Conservation (phyloP, 768 basidiomycete species). For the Mrakia gelida region DNA sequence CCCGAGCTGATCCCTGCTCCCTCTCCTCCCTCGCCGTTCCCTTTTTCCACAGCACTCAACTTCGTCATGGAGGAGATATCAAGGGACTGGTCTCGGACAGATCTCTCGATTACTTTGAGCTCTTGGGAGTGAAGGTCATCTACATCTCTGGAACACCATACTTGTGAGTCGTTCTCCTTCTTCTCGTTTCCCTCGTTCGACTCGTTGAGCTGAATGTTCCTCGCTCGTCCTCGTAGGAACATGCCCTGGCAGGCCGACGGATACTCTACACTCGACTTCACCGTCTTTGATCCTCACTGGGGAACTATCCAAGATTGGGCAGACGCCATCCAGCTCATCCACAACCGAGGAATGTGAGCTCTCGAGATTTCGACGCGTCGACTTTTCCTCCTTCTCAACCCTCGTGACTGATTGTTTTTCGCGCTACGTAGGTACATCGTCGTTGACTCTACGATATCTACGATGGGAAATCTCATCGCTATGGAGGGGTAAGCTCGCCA, state of each 20-base stretch:
- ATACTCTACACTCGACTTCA: constrained; percentile 89
- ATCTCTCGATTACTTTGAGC: constrained; percentile 74
- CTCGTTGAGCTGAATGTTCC: not conserved
- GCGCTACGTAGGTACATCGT: constrained; percentile 57
- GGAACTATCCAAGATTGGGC: constrained; percentile 79
- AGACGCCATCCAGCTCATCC: constrained; percentile 66
- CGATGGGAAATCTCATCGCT: constrained; percentile 73
- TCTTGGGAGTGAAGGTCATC: constrained; percentile 78
- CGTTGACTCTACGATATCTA: constrained; percentile 88
- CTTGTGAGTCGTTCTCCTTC: not conserved
- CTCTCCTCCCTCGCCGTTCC: not conserved
- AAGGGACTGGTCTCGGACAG: constrained; percentile 62
- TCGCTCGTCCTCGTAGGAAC: not conserved
- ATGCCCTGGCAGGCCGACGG: constrained; percentile 33
- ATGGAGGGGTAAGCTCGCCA: constrained; percentile 58
- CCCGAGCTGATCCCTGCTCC: not conserved
- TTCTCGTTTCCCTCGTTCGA: not conserved
- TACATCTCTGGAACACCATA: constrained; percentile 91
- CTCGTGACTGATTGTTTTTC: not conserved
- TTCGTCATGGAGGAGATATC: constrained; percentile 84
- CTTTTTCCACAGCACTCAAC: constrained; percentile 70
- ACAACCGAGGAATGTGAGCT: constrained; percentile 64
- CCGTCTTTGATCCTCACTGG: constrained; percentile 86
- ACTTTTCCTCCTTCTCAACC: not conserved
- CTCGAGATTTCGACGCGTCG: not conserved